Conservation (phyloP, 768 basidiomycete species). For the Tulasnella sp. region DNA sequence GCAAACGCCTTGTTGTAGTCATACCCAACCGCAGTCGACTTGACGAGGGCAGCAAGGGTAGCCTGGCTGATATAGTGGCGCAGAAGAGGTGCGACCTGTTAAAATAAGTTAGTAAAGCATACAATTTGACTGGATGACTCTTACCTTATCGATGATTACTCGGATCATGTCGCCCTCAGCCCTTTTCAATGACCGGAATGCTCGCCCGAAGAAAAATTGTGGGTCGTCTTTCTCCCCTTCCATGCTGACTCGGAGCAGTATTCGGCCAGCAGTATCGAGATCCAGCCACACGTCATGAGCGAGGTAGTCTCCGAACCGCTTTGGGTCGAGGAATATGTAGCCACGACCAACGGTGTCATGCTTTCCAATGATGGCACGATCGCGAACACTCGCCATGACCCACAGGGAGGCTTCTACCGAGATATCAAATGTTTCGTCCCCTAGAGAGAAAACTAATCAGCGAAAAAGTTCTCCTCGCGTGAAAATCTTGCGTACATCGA, state of each 20-base stretch:
- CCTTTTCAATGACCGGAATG: constrained; percentile 84
- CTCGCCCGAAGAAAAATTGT: constrained; percentile 93
- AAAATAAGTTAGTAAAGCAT: background rate
- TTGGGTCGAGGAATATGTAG: constrained; percentile 85
- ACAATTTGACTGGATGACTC: background rate
- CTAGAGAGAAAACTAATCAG: constrained; percentile 29
- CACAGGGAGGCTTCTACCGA: constrained; percentile 90
- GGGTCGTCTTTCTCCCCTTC: constrained; percentile 98
- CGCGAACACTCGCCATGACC: constrained; percentile 92
- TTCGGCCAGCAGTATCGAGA: constrained; percentile 72
- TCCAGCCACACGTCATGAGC: constrained; percentile 89
- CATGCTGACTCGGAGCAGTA: constrained; percentile 87
- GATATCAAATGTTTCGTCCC: constrained; percentile 96
- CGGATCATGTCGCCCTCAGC: constrained; percentile 93
- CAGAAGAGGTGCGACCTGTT: constrained; percentile 87
- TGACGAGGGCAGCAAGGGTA: constrained; percentile 68
- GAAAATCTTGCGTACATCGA: constrained; percentile 51
- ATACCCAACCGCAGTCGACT: constrained; percentile 41
- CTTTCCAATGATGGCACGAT: constrained; percentile 82
- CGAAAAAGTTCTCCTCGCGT: constrained; percentile 1
- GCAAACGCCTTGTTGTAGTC: constrained; percentile 88
- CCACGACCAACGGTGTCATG: constrained; percentile 86
- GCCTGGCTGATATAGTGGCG: constrained; percentile 70
- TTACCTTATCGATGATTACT: constrained; percentile 92
- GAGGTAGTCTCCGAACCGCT: constrained; percentile 76